Evolutionary conservation across 2,329 filamentous ascomycete species (phyloP).

Genomic region (Colletotrichum acutatum): DNA sequence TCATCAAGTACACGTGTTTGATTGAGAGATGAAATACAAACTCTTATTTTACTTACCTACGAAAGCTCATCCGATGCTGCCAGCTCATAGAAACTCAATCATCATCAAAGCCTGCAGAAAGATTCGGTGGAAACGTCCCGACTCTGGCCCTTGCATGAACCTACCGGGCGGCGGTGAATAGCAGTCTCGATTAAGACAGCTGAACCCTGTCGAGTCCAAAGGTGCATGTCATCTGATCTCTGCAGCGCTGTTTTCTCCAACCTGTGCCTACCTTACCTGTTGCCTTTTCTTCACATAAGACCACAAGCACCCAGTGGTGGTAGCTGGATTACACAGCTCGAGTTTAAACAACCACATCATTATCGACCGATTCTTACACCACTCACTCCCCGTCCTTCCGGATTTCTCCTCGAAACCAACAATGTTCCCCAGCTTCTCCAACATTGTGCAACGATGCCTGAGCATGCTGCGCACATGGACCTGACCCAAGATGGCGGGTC

Average conservation of each 20-base stretch:
- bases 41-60: no score
- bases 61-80: neutral
- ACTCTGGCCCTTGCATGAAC: conserved; percentile 30
- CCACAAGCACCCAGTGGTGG: neutral
- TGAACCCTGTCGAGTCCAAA: conserved; percentile 12
- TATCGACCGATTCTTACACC: conserved; percentile 17
- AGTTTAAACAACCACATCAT: conserved; percentile 7
- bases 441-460: neutral
- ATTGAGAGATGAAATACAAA: neutral
- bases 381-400: neutral
- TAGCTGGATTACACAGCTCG: neutral
- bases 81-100: conserved; percentile 10
- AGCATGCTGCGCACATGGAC: no score
- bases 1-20: neutral
- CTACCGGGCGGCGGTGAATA: conserved; percentile 29
- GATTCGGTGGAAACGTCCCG: conserved; percentile 1
- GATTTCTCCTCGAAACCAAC: neutral
- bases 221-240: conserved; percentile 30
- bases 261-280: neutral
- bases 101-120: neutral
- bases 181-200: conserved; percentile 14
- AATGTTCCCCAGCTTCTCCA: neutral
- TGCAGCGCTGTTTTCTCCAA: neutral
- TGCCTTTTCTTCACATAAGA: no score
- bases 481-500: conserved; percentile 16